Conservation (phyloP, 2,329 filamentous ascomycete genomes). For the Dichotomopilus funicola region DNA sequence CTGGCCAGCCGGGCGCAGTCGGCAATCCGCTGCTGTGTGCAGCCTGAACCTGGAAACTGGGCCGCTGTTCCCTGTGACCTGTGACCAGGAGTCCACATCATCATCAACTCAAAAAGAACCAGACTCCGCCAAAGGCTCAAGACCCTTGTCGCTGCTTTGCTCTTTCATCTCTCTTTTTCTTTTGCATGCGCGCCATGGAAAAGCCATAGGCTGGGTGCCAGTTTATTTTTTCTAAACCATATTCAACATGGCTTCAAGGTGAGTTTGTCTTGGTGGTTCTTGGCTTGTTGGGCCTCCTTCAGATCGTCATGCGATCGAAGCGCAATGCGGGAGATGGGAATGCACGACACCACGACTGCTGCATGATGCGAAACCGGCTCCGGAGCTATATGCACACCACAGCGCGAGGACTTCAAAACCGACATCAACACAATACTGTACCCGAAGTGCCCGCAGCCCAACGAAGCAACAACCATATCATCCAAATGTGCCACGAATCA, state of each 20-base stretch:
- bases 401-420: too few species aligned
- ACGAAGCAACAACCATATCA: too few species aligned
- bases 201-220: not conserved
- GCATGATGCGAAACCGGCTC: too few species aligned
- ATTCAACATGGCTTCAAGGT: slow-evolving; percentile 22
- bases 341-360: too few species aligned
- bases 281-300: not conserved
- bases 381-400: too few species aligned
- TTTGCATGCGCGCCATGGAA: slow-evolving; percentile 7
- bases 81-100: not conserved
- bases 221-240: not conserved
- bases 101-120: not conserved
- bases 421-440: too few species aligned
- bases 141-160: not conserved
- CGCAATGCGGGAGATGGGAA: too few species aligned
- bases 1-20: slow-evolving; percentile 1
- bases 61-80: not conserved
- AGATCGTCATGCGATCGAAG: not conserved
- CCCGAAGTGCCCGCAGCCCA: too few species aligned
- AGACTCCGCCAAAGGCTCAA: not conserved
- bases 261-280: slow-evolving; percentile 6
- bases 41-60: slow-evolving; percentile 1
- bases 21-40: slow-evolving; percentile 1
- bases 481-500: too few species aligned
- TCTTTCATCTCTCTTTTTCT: not conserved